These are phyloP conservation scores for Trichophyton equinum DNA, from an alignment of 2,329 filamentous ascomycete species.

Conservation along the genomic window DNA sequence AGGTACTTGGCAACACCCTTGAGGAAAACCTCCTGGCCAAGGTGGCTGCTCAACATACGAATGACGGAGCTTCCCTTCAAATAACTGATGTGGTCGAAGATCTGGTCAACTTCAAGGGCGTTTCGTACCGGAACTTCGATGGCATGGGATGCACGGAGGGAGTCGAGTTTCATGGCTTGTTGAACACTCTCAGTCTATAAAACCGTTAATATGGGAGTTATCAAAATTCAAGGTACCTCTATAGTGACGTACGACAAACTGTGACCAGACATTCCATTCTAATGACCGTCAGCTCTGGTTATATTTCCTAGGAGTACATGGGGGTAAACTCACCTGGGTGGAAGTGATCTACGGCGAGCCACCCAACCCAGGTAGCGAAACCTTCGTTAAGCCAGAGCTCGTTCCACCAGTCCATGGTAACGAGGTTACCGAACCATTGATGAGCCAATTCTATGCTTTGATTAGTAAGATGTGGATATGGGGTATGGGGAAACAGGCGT, in stretches of 20 bases:
- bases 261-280: conserved; percentile 96
- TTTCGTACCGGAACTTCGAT: conserved; percentile 93
- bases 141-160: conserved; percentile 80
- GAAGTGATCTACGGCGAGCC: conserved; percentile 79
- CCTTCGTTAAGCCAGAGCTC: conserved; percentile 92
- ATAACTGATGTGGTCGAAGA: conserved; percentile 95
- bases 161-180: conserved; percentile 78
- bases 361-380: conserved; percentile 97
- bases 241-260: conserved; percentile 64
- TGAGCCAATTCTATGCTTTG: conserved; percentile 61
- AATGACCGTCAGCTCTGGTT: conserved; percentile 14
- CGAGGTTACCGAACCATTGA: conserved; percentile 91
- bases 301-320: not conserved
- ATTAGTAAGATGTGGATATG: not conserved
- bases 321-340: conserved; percentile 50
- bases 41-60: conserved; percentile 85
- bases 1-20: conserved; percentile 84
- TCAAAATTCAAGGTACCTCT: conserved; percentile 37
- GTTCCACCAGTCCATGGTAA: conserved; percentile 96
- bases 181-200: conserved; percentile 74
- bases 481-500: not conserved
- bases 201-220: conserved; percentile 26
- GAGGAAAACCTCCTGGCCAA: conserved; percentile 78
- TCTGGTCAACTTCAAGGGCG: conserved; percentile 91
- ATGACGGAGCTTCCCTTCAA: conserved; percentile 93